Evolutionary conservation across 495 filamentous ascomycete species (phyloP).

Genomic region (Rhizodiscina lignyota): DNA sequence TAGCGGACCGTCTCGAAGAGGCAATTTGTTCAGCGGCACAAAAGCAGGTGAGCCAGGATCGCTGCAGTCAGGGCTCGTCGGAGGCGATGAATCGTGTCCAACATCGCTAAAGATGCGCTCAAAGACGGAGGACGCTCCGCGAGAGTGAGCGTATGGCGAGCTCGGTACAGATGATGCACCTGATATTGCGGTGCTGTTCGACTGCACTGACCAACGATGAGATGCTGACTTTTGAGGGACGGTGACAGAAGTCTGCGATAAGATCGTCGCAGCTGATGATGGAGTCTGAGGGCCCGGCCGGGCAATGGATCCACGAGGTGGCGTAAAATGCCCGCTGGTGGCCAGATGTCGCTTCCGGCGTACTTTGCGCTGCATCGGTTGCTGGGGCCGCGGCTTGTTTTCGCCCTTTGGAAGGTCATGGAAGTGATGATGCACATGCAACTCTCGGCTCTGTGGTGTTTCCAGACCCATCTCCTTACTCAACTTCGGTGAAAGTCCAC

Average conservation of each 20-base stretch:
- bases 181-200: constrained; percentile 39
- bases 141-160: constrained; percentile 56
- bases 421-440: constrained; percentile 90
- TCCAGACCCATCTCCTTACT: constrained; percentile 44
- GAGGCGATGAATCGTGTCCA: constrained; percentile 41
- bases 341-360: constrained; percentile 55
- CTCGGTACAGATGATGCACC: constrained; percentile 59
- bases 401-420: constrained; percentile 38
- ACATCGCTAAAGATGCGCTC: constrained; percentile 38
- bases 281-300: constrained; percentile 22
- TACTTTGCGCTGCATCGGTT: constrained; percentile 31
- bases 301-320: constrained; percentile 23
- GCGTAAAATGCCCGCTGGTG: constrained; percentile 33
- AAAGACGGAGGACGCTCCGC: constrained; percentile 59
- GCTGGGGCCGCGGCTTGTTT: neutral
- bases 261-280: constrained; percentile 35
- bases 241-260: constrained; percentile 47
- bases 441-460: constrained; percentile 42
- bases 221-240: constrained; percentile 34
- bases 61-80: constrained; percentile 51
- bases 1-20: neutral
- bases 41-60: constrained; percentile 26
- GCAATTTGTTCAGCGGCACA: constrained; percentile 5
- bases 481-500: constrained; percentile 31
- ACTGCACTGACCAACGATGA: constrained; percentile 52